phyloP scores from a whole-genome alignment of 179 eudicot species.

The Silene noctiflora region DNA sequence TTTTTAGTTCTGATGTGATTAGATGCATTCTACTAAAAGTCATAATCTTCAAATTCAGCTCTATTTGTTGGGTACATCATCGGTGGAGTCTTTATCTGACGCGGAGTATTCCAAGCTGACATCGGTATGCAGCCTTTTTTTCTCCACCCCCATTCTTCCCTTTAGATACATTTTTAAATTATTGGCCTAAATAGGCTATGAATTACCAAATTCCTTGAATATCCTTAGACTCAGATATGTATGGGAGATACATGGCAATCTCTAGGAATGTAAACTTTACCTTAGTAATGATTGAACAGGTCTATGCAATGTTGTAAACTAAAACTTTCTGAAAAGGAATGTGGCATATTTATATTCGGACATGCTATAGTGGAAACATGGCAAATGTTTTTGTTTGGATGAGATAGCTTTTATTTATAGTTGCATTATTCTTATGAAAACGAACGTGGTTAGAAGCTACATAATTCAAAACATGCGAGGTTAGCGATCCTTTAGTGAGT shows the following conservation, averaged over 20 bases:
- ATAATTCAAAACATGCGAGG: neutral
- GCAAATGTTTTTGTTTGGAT: neutral
- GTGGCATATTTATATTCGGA: neutral
- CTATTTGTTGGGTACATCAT: slow-evolving; percentile 79
- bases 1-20: slow-evolving; percentile 6
- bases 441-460: too few relatives aligned
- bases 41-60: slow-evolving; percentile 44
- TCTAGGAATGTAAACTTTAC: slow-evolving; percentile 1
- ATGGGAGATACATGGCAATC: neutral
- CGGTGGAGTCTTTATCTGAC: slow-evolving; percentile 82
- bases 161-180: neutral
- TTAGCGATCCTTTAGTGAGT: too few relatives aligned
- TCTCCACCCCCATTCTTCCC: neutral
- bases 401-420: neutral
- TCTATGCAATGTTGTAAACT: neutral
- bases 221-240: neutral
- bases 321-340: neutral
- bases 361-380: neutral
- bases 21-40: neutral
- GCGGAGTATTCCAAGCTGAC: slow-evolving; percentile 96
- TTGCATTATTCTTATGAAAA: too few relatives aligned
- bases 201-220: neutral
- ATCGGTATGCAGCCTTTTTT: slow-evolving; percentile 62
- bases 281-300: neutral
- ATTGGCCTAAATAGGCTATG: neutral